These are phyloP conservation scores for Diaporthe ampelina DNA, from an alignment of 2,329 filamentous ascomycete species.

Conservation along the genomic window DNA sequence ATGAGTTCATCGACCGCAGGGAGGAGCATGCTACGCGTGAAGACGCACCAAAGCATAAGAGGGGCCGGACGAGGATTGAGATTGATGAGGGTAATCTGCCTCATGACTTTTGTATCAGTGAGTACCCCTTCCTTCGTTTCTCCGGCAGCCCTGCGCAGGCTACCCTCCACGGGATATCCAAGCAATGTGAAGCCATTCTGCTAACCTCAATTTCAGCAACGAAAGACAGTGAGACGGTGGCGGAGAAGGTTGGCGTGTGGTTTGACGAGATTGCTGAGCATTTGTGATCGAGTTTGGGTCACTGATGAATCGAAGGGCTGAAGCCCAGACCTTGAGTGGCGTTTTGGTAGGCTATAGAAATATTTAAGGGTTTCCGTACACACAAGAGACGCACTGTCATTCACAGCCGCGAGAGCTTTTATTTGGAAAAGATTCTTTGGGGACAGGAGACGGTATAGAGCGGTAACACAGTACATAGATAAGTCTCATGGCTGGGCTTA, in stretches of 20 bases:
- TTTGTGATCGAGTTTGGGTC: constrained; percentile 18
- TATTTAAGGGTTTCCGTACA: background rate
- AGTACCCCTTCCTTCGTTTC: constrained; percentile 45
- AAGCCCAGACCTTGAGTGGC: background rate
- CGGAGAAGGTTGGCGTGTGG: constrained; percentile 63
- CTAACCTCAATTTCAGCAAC: constrained; percentile 49
- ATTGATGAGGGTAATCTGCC: constrained; percentile 69
- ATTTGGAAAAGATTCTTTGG: background rate
- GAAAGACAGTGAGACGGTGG: constrained; percentile 61
- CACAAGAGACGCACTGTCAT: background rate
- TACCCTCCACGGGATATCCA: background rate
- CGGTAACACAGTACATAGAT: too few species aligned
- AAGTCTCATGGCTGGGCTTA: background rate
- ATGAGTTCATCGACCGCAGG: constrained; percentile 66
- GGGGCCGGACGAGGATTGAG: constrained; percentile 60
- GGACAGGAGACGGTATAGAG: background rate
- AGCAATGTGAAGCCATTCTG: background rate
- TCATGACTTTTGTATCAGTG: constrained; percentile 73
- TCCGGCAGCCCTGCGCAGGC: background rate
- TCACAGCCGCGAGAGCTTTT: background rate
- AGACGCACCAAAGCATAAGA: constrained; percentile 44
- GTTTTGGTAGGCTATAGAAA: background rate
- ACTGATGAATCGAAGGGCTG: too few species aligned
- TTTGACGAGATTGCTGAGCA: constrained; percentile 63
- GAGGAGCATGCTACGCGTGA: constrained; percentile 50